Evolutionary conservation across 345 rosid species (phyloP).

Genomic region (Cardiospermum halicacabum): DNA sequence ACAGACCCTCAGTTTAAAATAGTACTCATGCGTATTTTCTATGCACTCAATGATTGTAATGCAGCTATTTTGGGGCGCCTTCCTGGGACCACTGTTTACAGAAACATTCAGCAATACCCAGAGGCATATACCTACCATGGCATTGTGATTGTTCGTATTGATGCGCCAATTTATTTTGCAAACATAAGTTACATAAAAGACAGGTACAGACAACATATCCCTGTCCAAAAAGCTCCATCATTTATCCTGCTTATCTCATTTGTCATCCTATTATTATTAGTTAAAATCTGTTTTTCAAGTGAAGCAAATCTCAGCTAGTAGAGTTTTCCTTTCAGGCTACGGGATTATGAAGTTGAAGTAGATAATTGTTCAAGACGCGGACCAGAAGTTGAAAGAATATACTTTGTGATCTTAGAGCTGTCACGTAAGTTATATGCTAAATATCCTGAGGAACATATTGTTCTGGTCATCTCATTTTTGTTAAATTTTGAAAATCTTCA

Average conservation of each 20-base stretch:
- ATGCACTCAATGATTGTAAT: conserved; percentile 6
- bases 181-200: conserved; percentile 92
- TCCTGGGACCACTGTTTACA: conserved; percentile 97
- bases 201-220: conserved; percentile 40
- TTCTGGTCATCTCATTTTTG: background rate
- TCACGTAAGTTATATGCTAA: conserved; percentile 62
- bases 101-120: conserved; percentile 87
- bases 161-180: conserved; percentile 96
- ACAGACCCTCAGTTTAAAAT: too few species aligned
- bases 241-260: background rate
- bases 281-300: background rate
- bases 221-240: conserved; percentile 5
- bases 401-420: conserved; percentile 90
- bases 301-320: conserved; percentile 12
- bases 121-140: conserved; percentile 94
- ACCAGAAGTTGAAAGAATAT: conserved; percentile 76
- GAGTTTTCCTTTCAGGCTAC: conserved; percentile 45
- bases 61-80: conserved; percentile 97
- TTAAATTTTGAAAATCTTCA: background rate
- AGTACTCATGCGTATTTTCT: background rate
- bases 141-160: conserved; percentile 85
- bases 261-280: background rate
- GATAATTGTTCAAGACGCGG: conserved; percentile 74
- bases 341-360: conserved; percentile 79
- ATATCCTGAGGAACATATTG: background rate